Evolutionary conservation across 768 basidiomycete genomes (phyloP).

Genomic region (Clitopilus passeckerianus): DNA sequence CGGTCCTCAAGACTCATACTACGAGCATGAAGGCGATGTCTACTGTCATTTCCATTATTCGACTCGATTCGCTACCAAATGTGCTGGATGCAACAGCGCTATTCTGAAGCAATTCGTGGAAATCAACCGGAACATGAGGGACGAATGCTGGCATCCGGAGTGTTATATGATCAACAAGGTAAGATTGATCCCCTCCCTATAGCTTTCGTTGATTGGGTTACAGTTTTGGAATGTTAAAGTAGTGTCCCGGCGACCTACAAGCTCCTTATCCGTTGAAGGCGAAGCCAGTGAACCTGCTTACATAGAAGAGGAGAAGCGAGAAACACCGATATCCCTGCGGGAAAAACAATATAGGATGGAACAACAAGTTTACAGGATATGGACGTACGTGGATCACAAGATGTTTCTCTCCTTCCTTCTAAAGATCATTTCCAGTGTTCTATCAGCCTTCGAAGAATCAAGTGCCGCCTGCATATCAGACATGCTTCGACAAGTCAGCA

Average conservation of each 20-base stretch:
- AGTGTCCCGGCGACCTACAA: conserved; percentile 66
- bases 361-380: conserved; percentile 95
- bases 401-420: conserved; percentile 6
- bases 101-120: conserved; percentile 99
- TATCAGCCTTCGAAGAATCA: conserved; percentile 98
- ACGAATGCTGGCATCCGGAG: conserved; percentile 99
- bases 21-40: conserved; percentile 96
- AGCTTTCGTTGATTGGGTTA: neutral
- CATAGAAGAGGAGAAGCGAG: conserved; percentile 72
- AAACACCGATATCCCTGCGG: conserved; percentile 75
- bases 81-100: conserved; percentile 94
- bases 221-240: conserved; percentile 99
- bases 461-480: conserved; percentile 98
- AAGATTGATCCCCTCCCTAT: conserved; percentile 13
- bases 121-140: conserved; percentile 95
- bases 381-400: conserved; percentile 68
- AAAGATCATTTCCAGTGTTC: conserved; percentile 48
- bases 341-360: conserved; percentile 95
- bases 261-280: conserved; percentile 49
- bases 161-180: conserved; percentile 99
- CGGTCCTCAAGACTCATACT: conserved; percentile 98
- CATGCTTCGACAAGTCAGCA: conserved; percentile 97
- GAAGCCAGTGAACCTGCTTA: conserved; percentile 50
- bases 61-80: conserved; percentile 97
- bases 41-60: conserved; percentile 99